Base-by-base conservation (phyloP, 2,329 filamentous ascomycete genomes). In the Sporothrix mexicana region DNA sequence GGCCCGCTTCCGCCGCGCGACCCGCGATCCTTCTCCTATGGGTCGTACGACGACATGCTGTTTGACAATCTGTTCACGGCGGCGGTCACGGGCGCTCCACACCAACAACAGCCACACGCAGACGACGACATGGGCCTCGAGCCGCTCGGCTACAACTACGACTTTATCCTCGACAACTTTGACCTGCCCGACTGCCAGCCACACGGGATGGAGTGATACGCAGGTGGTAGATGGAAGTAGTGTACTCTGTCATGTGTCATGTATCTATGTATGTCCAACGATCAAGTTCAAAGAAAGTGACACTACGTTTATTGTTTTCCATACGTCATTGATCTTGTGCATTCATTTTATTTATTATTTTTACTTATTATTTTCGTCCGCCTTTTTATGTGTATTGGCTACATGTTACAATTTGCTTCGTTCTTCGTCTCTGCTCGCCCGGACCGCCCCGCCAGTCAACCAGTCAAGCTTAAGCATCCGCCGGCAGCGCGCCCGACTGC, bases 401-500 rank as follows among this genome's bases (percentile, higher is more conserved):
- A 36, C 30, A 3, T 36, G 30, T 36, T 36, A 36, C 30, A 49
- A 1, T 15, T 66, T 66, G n/a, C 8, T 23, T 67, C 20, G 1
- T 9, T 2, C 8, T 23, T 67, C 20, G 1, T 9, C 13, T 41
- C 30, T 10, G n/a, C n/a, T n/a, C n/a, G n/a, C n/a, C n/a, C n/a
- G n/a, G n/a, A n/a, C n/a, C n/a, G n/a, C n/a, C n/a, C n/a, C n/a
- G n/a, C n/a, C n/a, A n/a, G n/a, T n/a, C n/a, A n/a, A n/a, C n/a
- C n/a, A n/a, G n/a, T n/a, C n/a, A n/a, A n/a, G n/a, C n/a, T n/a
- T n/a, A 4, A 4, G 51, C 57, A n/a, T 74, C 71, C 12, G 81
- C 78, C 9, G 72, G 68, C 67, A 76, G 73, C 4, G 71, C 71
- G 2, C 82, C 82, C 30, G 79, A 74, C 80, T 84, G 87, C 81